phyloP scores from a whole-genome alignment of 2,329 filamentous ascomycete species.

The Pseudonectria buxi region DNA sequence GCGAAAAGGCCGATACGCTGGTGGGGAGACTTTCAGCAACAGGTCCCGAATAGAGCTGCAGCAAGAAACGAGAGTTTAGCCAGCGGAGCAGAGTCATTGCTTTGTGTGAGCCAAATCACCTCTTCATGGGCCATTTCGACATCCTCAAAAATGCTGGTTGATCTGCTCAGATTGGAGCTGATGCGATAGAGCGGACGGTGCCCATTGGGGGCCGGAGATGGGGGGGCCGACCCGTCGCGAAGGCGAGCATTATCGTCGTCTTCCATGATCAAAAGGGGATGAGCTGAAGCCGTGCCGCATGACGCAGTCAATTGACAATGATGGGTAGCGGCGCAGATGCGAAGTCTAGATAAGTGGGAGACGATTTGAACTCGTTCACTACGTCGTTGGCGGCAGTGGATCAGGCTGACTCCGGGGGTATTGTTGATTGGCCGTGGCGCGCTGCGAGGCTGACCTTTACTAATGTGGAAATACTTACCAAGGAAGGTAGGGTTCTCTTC shows the following conservation, averaged over 20 bases:
- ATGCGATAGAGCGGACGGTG: conserved; percentile 50
- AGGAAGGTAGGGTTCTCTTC: no score
- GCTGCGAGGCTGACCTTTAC: conserved; percentile 19
- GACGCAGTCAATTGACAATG: conserved; percentile 2
- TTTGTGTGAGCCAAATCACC: conserved; percentile 37
- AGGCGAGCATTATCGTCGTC: conserved; percentile 14
- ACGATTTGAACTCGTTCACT: neutral
- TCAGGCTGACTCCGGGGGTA: conserved; percentile 1
- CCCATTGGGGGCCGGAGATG: conserved; percentile 14
- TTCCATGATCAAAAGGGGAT: conserved; percentile 18
- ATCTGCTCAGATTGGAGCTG: conserved; percentile 63
- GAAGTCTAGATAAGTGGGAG: conserved; percentile 6
- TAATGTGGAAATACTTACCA: conserved; percentile 13
- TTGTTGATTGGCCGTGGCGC: conserved; percentile 5
- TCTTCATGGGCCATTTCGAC: conserved; percentile 99
- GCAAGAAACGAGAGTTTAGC: conserved; percentile 9
- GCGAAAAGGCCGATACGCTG: conserved; percentile 84
- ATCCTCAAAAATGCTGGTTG: conserved; percentile 83
- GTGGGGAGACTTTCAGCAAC: conserved; percentile 94
- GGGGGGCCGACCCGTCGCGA: conserved; percentile 14
- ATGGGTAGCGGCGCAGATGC: neutral
- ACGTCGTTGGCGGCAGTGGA: conserved; percentile 1
- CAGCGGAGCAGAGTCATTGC: conserved; percentile 1
- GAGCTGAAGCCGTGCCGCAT: conserved; percentile 12
- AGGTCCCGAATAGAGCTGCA: conserved; percentile 78